Evolutionary conservation across 352 stramenopile species (phyloP).

Genomic region (Globisporangium irregulare): DNA sequence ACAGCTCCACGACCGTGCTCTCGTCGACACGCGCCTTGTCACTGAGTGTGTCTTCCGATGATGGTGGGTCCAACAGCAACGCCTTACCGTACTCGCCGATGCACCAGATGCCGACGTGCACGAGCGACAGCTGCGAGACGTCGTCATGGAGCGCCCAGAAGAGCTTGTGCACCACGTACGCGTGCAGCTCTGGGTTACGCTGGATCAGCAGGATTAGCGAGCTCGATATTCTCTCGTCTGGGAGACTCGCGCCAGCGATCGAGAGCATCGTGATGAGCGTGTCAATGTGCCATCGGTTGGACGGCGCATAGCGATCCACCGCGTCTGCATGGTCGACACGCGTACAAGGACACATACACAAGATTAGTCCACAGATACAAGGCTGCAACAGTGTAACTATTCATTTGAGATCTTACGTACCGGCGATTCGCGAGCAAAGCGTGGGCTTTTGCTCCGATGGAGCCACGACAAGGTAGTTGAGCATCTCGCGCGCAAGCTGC

Average conservation of each 20-base stretch:
- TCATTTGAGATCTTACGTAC: conserved; percentile 29
- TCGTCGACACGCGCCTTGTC: conserved; percentile 74
- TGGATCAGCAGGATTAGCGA: conserved; percentile 96
- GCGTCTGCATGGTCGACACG: conserved; percentile 39
- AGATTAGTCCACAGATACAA: not conserved
- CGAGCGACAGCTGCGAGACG: conserved; percentile 91
- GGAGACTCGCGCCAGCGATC: conserved; percentile 93
- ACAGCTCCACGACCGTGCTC: conserved; percentile 60
- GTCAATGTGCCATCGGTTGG: conserved; percentile 93
- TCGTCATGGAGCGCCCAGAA: conserved; percentile 95
- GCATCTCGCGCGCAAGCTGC: conserved; percentile 95
- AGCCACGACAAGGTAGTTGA: conserved; percentile 99
- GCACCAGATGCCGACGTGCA: conserved; percentile 98
- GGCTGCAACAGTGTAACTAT: not conserved
- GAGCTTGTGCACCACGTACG: conserved; percentile 97
- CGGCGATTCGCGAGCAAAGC: conserved; percentile 94
- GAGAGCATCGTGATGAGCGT: conserved; percentile 98
- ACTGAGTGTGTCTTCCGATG: conserved; percentile 56
- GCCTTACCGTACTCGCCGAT: conserved; percentile 97
- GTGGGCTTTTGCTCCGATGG: conserved; percentile 93
- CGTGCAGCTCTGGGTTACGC: conserved; percentile 84
- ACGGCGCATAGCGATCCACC: conserved; percentile 80
- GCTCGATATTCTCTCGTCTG: conserved; percentile 92
- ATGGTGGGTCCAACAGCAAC: conserved; percentile 69
- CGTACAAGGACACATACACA: not conserved